Evolutionary conservation across 2,329 filamentous ascomycete genomes (phyloP), one percentile per base, ranked within the genome.

Genomic region (Cladophialophora carrionii): DNA sequence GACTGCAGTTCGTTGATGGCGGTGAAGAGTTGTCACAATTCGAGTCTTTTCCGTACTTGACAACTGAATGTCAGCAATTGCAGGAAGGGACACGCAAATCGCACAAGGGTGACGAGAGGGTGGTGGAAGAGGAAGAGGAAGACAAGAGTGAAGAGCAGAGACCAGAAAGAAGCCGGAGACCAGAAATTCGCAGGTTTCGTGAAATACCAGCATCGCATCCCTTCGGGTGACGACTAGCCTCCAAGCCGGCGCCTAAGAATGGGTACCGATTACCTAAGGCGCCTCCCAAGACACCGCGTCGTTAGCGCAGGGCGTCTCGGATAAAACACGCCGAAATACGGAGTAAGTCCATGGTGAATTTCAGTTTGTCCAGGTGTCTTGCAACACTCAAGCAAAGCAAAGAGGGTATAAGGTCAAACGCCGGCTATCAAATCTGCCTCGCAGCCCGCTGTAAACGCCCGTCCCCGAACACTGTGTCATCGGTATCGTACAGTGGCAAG

Each of bases 31-130:
- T 73, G 73, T 72, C 72, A 73, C 72, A 75, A 73, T 72, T 74
- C 68, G 62, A 63, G 69, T 67, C 70, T 71, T 60, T 73, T 75
- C 73, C 70, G 72, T 78, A 78, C 79, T 81, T 78, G 79, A 81
- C 79, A 81, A 81, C 79, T 79, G 76, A 81, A 81, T 81, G 79
- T 78, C 79, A 81, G 79, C 78, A 76, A 75, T 72, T 73, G 70
- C 71, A 69, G 70, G 65, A 70, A 34, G 57, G 57, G 69, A 68
- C 62, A 63, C 64, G 65, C 66, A 68, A 71, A 73, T 69, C 68
- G 72, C 70, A 67, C 68, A 49, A 5, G 71, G 70, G 73, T 68
- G 72, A 65, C 66, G 68, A 70, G 65, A 70, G 70, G 66, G 66
- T 64, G 60, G 61, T 67, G 66, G 61, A 61, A 64, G 69, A 60